Base-by-base conservation (phyloP, 2,329 filamentous ascomycete genomes). In the Sporothrix sp. region DNA sequence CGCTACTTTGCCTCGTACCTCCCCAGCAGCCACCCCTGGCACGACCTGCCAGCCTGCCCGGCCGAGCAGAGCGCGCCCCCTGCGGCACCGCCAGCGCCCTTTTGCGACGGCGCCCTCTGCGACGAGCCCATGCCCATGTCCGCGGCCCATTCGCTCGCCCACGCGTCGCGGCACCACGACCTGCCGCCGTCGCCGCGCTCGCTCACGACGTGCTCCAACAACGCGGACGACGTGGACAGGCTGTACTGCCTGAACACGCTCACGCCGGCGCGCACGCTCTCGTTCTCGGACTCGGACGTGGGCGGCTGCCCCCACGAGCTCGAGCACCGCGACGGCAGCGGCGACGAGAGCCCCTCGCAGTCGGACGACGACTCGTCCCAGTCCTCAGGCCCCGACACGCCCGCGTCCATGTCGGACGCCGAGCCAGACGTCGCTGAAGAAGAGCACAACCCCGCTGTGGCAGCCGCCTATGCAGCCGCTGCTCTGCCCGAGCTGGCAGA, bases 1-100 rank as follows among this genome's bases (percentile, higher is more conserved):
- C 70, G 76, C 56, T 79, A 76, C 60, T 81, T 79, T 62, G 68
- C 75, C 18, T 79, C 75, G 43, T 80, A 80, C 56, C 71, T 81
- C 7, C 76, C 77, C 23, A 64, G 71, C 10, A 66, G 72, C 54
- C 73, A 75, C 52, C 61, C 69, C 2, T 73, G 69, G 63, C 66
- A 72, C 69, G 65, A 57, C 57, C 65, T 48, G 63, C 62, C 52
- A 21, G 32, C 30, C 14, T 11, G 23, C 21, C 18, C 4, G 32
- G 5, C 21, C 9, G 5, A 36, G 13, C 23, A 50, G 14, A 21
- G 10, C 30, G 14, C n/a, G n/a, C n/a, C n/a, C n/a, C n/a, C n/a
- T n/a, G n/a, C n/a, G n/a, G n/a, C n/a, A n/a, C n/a, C n/a, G n/a
- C n/a, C n/a, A n/a, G n/a, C n/a, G n/a, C n/a, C n/a, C n/a, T n/a